Conservation (phyloP, 2,329 filamentous ascomycete species). For the Fusarium sp. region DNA sequence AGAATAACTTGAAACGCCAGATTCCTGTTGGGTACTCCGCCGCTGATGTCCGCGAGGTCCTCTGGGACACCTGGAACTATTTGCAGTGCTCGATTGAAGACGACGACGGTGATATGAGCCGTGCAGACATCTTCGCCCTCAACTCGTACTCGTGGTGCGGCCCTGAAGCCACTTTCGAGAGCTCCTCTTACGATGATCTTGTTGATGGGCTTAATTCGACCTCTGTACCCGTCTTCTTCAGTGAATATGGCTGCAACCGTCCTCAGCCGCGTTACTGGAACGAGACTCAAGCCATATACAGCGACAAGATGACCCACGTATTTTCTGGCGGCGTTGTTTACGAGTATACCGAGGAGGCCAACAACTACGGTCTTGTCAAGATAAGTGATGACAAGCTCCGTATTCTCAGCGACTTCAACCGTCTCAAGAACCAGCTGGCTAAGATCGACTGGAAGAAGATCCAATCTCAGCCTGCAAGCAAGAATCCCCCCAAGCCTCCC, state of each 20-base stretch:
- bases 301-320: conserved; percentile 72
- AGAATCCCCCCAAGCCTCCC: conserved; percentile 63
- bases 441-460: conserved; percentile 78
- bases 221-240: conserved; percentile 82
- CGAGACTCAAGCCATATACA: conserved; percentile 79
- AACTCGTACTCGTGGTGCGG: conserved; percentile 80
- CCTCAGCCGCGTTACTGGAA: conserved; percentile 78
- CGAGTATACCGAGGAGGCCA: conserved; percentile 79
- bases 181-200: conserved; percentile 71
- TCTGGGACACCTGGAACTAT: conserved; percentile 81
- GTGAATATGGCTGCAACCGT: conserved; percentile 82
- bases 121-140: conserved; percentile 79
- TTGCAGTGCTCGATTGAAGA: conserved; percentile 72
- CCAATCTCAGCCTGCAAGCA: conserved; percentile 69
- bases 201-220: conserved; percentile 72
- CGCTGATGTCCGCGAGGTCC: conserved; percentile 78
- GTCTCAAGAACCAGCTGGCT: conserved; percentile 79
- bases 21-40: conserved; percentile 86
- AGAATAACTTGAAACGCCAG: conserved; percentile 72
- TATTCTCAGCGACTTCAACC: conserved; percentile 74
- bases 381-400: conserved; percentile 68
- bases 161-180: conserved; percentile 67
- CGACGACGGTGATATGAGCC: conserved; percentile 68
- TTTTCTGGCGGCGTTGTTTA: conserved; percentile 85
- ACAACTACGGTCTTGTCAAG: conserved; percentile 73